These are phyloP conservation scores for Coniella lustricola DNA, from an alignment of 2,329 filamentous ascomycete species.

Conservation along the genomic window DNA sequence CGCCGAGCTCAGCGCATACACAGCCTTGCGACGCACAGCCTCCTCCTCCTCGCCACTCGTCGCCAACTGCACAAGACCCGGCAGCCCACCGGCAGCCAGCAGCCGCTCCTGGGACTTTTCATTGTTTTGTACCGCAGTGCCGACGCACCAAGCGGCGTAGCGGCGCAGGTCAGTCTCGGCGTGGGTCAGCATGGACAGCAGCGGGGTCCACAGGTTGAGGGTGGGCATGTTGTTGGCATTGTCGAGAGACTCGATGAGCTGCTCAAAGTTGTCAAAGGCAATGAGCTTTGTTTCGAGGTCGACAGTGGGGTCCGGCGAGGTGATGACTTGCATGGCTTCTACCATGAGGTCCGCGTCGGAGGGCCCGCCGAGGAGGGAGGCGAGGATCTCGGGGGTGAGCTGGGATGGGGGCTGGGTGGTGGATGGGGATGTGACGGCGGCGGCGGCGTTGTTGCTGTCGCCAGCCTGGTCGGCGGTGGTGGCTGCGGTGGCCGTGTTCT, in stretches of 20 bases:
- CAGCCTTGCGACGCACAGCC: constrained; percentile 73
- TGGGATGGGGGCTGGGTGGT: constrained; percentile 29
- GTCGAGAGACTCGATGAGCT: constrained; percentile 85
- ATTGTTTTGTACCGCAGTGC: constrained; percentile 96
- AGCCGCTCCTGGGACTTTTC: constrained; percentile 70
- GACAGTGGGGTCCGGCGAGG: constrained; percentile 51
- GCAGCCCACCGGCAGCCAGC: constrained; percentile 57
- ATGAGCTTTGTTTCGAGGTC: constrained; percentile 69
- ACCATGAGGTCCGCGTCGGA: constrained; percentile 91
- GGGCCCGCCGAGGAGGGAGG: constrained; percentile 71
- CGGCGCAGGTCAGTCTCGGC: constrained; percentile 65
- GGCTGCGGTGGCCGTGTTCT: constrained; percentile 8
- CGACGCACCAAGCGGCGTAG: constrained; percentile 91
- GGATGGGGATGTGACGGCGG: constrained; percentile 5
- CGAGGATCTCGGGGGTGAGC: constrained; percentile 64
- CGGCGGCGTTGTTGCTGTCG: no score
- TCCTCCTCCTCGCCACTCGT: constrained; percentile 52
- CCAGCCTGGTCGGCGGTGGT: no score
- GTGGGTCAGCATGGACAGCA: constrained; percentile 63
- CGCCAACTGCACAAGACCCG: constrained; percentile 59
- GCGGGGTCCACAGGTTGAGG: constrained; percentile 72
- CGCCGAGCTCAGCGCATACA: constrained; percentile 80
- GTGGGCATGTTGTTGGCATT: constrained; percentile 91
- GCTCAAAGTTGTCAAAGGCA: constrained; percentile 93
- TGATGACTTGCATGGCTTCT: constrained; percentile 71